Conservation (phyloP, 1,139 yeast species). For the Taphrina pruni region DNA sequence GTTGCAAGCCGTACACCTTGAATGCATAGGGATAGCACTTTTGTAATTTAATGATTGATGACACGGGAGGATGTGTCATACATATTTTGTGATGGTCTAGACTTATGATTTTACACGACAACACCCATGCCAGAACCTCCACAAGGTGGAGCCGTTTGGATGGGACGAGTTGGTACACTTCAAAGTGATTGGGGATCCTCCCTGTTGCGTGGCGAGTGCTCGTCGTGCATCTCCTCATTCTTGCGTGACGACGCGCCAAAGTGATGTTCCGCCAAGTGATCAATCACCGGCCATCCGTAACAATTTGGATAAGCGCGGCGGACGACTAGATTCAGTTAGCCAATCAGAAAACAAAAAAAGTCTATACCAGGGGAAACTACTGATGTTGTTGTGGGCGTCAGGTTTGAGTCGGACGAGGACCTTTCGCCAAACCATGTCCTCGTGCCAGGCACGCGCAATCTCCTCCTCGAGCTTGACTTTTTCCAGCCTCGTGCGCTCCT, state of each 20-base stretch:
- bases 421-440: slow-evolving; percentile 86
- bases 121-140: too few relatives aligned
- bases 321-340: slow-evolving; percentile 58
- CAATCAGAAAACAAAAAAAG: too few relatives aligned
- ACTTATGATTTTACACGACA: too few relatives aligned
- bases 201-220: neutral
- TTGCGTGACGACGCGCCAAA: slow-evolving; percentile 51
- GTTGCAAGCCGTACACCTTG: too few relatives aligned
- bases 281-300: slow-evolving; percentile 93
- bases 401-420: slow-evolving; percentile 84
- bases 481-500: slow-evolving; percentile 50
- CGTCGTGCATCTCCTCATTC: slow-evolving; percentile 16
- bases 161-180: neutral
- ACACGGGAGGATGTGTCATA: too few relatives aligned
- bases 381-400: slow-evolving; percentile 92
- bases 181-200: neutral
- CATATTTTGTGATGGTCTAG: neutral
- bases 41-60: too few relatives aligned
- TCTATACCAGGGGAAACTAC: too few relatives aligned
- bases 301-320: slow-evolving; percentile 90
- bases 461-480: slow-evolving; percentile 67
- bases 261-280: slow-evolving; percentile 74
- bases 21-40: too few relatives aligned
- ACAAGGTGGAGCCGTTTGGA: too few relatives aligned
- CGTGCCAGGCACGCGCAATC: slow-evolving; percentile 89